A percentile compares a stretch with the other conserved stretches of the same genome.
Conservation (phyloP, 2,329 filamentous ascomycete genomes). For the Lithohypha guttulata region DNA sequence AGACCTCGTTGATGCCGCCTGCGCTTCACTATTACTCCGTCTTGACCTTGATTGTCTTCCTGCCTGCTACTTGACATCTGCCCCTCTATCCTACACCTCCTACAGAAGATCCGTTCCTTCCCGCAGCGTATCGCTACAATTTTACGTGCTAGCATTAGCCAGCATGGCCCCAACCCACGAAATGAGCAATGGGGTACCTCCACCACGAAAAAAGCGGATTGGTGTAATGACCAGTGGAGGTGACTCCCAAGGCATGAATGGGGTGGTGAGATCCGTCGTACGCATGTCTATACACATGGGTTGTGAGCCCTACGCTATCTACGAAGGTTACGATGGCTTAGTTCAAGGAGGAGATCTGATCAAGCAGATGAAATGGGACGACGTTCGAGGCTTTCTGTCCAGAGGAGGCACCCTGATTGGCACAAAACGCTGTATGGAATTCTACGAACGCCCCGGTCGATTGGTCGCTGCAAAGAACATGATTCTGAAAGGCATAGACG, state of each 20-base stretch:
- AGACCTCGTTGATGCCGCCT: too few relatives aligned
- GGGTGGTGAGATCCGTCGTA: slow-evolving; percentile 77
- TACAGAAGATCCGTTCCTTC: too few relatives aligned
- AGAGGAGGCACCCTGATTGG: slow-evolving; percentile 94
- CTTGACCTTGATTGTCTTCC: not conserved
- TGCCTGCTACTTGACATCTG: too few relatives aligned
- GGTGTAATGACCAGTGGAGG: slow-evolving; percentile 91
- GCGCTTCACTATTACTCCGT: not conserved
- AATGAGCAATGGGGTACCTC: slow-evolving; percentile 10
- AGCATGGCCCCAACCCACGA: slow-evolving; percentile 22
- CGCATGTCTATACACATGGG: slow-evolving; percentile 79
- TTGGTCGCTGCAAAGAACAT: slow-evolving; percentile 86
- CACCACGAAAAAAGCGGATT: slow-evolving; percentile 53
- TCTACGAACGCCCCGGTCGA: slow-evolving; percentile 79
- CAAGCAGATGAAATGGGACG: slow-evolving; percentile 77
- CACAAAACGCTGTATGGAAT: slow-evolving; percentile 83
- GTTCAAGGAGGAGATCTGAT: slow-evolving; percentile 85
- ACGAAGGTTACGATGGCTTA: slow-evolving; percentile 92
- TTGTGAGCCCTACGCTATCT: slow-evolving; percentile 70
- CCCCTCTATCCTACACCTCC: too few relatives aligned
- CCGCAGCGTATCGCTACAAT: too few relatives aligned
- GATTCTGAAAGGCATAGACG: slow-evolving; percentile 84
- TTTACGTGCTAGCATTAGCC: too few relatives aligned
- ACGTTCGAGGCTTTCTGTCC: slow-evolving; percentile 86
- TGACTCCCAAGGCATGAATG: slow-evolving; percentile 92